Evolutionary conservation across 129 eudicot genomes (phyloP), one percentile per base, ranked within the genome.

Genomic region (Heracleum sosnowskyi): DNA sequence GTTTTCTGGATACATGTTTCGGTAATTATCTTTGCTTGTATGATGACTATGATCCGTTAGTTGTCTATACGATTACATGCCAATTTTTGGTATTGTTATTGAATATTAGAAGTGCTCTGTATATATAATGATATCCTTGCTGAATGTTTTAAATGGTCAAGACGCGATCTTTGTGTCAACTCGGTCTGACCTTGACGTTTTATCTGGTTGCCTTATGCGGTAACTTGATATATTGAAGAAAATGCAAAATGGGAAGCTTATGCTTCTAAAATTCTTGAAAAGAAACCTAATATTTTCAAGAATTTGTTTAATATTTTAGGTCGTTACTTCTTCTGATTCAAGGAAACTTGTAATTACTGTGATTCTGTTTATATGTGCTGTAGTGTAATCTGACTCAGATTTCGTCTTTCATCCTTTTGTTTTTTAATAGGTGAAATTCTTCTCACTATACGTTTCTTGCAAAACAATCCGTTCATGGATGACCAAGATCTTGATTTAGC

Each of bases 401-500:
- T 24, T 73, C 8, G 51, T 28, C 22, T 79, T 71, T 46, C n/a
- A 64, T 37, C 28, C 45, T 68, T 79, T 70, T 71, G 29, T 64
- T n/a, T 80, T 80, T 41, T 75, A 36, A 76, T 85, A 92, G 97
- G 97, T 83, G 90, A 95, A 83, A 88, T 95, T 79, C 97, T 92
- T 81, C 87, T 95, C 62, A 90, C 96, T 55, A 83, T 95, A 74
- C 87, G 96, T 76, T 90, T 95, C 84, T 82, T 90, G 12, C 97
- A 90, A 85, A 86, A 80, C 79, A 87, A 84, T 77, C 44, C 85
- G 69, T 74, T 62, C 49, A 34, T 78, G 40, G 97, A 90, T 66
- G 46, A 85, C 78, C 87, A 81, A 71, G 18, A 82, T 35, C 80
- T 18, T 36, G 80, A 62, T 72, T 37, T 86, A 18, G 39, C 77